These are phyloP conservation scores for Millerozyma miso DNA, from an alignment of 805 yeast species.

Conservation along the genomic window DNA sequence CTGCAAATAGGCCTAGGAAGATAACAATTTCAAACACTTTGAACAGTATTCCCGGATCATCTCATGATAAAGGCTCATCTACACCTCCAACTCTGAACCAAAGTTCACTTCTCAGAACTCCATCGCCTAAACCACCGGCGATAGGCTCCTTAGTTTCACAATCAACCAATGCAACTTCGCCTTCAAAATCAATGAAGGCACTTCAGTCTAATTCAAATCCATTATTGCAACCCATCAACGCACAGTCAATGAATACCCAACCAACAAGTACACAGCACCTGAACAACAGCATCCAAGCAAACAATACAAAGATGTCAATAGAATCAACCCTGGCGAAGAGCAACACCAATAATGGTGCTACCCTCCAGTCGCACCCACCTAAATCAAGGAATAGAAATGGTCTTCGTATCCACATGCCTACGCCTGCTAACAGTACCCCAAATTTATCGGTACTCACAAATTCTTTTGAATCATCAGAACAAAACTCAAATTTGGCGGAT, in stretches of 20 bases:
- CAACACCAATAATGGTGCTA: neutral
- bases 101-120: constrained; percentile 25
- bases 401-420: constrained; percentile 70
- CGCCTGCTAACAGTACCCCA: constrained; percentile 46
- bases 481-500: constrained; percentile 16
- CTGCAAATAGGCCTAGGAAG: constrained; percentile 28
- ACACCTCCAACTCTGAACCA: constrained; percentile 40
- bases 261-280: neutral
- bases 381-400: constrained; percentile 44
- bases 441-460: constrained; percentile 36
- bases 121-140: constrained; percentile 33
- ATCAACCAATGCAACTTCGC: constrained; percentile 25
- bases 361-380: neutral
- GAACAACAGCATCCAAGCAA: neutral
- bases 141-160: constrained; percentile 15
- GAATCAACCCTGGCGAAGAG: neutral
- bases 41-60: constrained; percentile 25
- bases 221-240: constrained; percentile 53
- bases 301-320: too few relatives aligned
- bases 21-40: constrained; percentile 37
- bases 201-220: constrained; percentile 42
- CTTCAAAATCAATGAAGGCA: constrained; percentile 48
- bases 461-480: constrained; percentile 12
- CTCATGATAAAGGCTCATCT: constrained; percentile 14
- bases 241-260: constrained; percentile 22